Percentiles rank a stretch among this genome's conserved stretches.
phyloP scores from a whole-genome alignment of 1,284 basidiomycete genomes.

The Tilletia walkeri region DNA sequence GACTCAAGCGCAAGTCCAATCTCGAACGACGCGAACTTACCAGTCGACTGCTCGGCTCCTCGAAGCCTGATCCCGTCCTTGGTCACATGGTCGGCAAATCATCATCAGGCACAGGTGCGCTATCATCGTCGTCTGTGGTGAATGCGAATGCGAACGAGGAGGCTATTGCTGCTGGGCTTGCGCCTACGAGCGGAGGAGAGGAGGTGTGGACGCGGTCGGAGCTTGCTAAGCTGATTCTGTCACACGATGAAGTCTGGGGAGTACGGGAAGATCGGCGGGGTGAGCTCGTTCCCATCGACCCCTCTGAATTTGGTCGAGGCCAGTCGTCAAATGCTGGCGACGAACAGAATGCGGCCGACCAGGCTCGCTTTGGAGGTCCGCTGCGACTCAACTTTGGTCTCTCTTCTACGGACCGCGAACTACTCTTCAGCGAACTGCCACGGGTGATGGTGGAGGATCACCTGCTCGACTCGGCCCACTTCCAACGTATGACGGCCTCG shows the following conservation, averaged over 20 bases:
- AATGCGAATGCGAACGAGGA: conserved; percentile 24
- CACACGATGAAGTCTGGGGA: conserved; percentile 50
- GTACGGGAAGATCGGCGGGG: conserved; percentile 48
- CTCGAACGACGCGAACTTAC: conserved; percentile 51
- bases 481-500: neutral
- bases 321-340: neutral
- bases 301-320: neutral
- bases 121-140: conserved; percentile 60
- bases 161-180: conserved; percentile 64
- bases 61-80: conserved; percentile 68
- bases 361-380: conserved; percentile 31
- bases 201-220: conserved; percentile 42
- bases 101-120: conserved; percentile 63
- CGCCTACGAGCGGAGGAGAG: conserved; percentile 57
- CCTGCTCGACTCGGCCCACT: conserved; percentile 31
- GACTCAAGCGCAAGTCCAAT: conserved; percentile 52
- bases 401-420: conserved; percentile 30
- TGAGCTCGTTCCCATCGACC: conserved; percentile 35
- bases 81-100: conserved; percentile 57
- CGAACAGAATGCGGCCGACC: neutral
- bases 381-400: conserved; percentile 50
- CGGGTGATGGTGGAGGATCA: conserved; percentile 50
- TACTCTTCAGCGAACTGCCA: conserved; percentile 49
- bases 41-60: conserved; percentile 54
- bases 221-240: conserved; percentile 41